Conservation (phyloP, 768 basidiomycete genomes). For the Rhodotorula taiwanensis region DNA sequence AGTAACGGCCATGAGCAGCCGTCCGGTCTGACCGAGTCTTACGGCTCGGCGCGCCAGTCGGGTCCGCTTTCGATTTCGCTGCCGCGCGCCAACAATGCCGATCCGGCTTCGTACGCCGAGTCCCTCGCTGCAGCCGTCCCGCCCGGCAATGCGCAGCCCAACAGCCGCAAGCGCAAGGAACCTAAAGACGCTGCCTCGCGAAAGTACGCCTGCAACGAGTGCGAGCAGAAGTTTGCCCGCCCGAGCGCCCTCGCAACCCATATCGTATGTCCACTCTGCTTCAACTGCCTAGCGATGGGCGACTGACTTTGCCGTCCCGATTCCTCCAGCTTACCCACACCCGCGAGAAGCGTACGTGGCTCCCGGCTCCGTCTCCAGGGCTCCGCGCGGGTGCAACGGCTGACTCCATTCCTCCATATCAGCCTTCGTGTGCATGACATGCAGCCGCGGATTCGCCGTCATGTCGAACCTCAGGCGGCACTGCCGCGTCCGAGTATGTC, state of each 20-base stretch:
- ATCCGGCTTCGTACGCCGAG: no score
- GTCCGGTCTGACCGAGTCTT: no score
- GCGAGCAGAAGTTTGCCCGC: constrained; percentile 11
- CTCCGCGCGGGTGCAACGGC: not conserved
- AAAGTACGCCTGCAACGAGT: constrained; percentile 12
- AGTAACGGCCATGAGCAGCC: no score
- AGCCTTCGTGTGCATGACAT: constrained; percentile 12
- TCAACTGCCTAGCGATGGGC: no score
- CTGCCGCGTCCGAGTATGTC: constrained; percentile 10
- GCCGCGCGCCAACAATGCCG: no score
- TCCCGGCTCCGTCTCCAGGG: not conserved
- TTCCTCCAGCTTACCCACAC: constrained; percentile 7
- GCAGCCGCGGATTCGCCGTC: constrained; percentile 10
- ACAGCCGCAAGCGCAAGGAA: not conserved
- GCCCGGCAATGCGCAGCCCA: not conserved
- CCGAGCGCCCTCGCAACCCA: constrained; percentile 16
- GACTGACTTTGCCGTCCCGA: not conserved
- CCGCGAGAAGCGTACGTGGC: constrained; percentile 12
- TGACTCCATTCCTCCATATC: not conserved
- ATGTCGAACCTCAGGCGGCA: constrained; percentile 19
- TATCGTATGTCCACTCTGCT: not conserved
- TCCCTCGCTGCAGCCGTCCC: no score
- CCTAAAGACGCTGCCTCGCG: constrained; percentile 5
- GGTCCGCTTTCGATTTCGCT: no score
- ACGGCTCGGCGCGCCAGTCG: no score